Evolutionary conservation across 306 rosid species (phyloP).

Genomic region (Lagenaria siceraria): DNA sequence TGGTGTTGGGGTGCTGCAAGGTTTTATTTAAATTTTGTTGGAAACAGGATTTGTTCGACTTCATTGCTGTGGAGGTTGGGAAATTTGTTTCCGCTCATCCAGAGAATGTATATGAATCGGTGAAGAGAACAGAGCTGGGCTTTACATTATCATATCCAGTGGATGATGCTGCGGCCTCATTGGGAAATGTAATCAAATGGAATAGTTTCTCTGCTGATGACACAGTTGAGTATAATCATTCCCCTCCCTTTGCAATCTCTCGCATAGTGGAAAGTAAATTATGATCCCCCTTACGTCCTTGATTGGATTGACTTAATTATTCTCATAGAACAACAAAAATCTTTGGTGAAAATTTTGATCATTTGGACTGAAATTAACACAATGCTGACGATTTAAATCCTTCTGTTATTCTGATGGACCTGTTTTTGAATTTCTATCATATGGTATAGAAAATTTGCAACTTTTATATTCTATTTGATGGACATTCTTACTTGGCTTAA

Average conservation of each 20-base stretch:
- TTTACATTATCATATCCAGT: conserved; percentile 39
- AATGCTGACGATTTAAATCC: not conserved
- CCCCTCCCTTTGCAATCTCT: not conserved
- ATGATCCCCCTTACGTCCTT: not conserved
- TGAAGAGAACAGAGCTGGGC: conserved; percentile 30
- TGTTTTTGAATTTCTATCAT: not conserved
- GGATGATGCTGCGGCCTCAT: conserved; percentile 16
- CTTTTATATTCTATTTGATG: not conserved
- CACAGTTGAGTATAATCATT: conserved; percentile 36
- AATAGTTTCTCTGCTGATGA: conserved; percentile 28
- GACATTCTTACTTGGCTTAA: not conserved
- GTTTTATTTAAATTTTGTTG: not conserved
- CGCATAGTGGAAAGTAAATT: not conserved
- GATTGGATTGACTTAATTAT: not conserved
- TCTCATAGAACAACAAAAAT: not conserved
- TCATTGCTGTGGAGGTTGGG: conserved; percentile 45
- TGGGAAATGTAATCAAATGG: conserved; percentile 28
- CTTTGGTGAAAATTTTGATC: not conserved
- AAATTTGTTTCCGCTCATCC: conserved; percentile 34
- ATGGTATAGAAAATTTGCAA: not conserved
- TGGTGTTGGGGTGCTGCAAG: too few species aligned
- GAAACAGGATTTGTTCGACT: conserved; percentile 35
- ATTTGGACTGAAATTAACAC: not conserved
- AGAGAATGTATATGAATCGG: not conserved
- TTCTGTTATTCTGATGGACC: not conserved